Percentiles rank a stretch among this genome's conserved stretches.
Evolutionary conservation across 2,329 filamentous ascomycete genomes (phyloP).

Genomic region (Sordariomycetes sp.): DNA sequence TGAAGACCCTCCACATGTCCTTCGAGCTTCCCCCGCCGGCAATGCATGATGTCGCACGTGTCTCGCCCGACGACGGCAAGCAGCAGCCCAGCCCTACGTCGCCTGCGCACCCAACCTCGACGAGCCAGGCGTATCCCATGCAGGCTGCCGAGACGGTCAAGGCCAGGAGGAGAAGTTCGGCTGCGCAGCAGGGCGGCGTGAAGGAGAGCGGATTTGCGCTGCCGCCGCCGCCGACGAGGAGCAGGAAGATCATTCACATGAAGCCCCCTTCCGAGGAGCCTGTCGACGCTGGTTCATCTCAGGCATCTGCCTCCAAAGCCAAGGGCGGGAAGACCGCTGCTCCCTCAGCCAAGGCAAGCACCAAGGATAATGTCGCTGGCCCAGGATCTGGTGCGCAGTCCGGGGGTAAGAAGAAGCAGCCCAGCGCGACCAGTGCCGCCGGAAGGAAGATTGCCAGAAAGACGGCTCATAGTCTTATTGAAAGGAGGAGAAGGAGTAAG

Average conservation of each 20-base stretch:
- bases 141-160: slow-evolving; percentile 43
- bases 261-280: slow-evolving; percentile 49
- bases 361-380: slow-evolving; percentile 7
- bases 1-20: slow-evolving; percentile 53
- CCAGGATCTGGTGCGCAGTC: too few relatives aligned
- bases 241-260: slow-evolving; percentile 98
- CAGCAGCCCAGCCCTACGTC: slow-evolving; percentile 6
- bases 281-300: slow-evolving; percentile 1
- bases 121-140: slow-evolving; percentile 33
- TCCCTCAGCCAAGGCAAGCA: slow-evolving; percentile 6
- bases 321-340: slow-evolving; percentile 1
- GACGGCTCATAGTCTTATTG: slow-evolving; percentile 92
- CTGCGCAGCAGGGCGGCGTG: slow-evolving; percentile 17
- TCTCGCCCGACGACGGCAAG: slow-evolving; percentile 10
- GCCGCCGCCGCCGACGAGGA: slow-evolving; percentile 83
- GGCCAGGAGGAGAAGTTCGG: slow-evolving; percentile 41
- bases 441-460: slow-evolving; percentile 94
- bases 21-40: slow-evolving; percentile 75
- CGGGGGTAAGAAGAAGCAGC: slow-evolving; percentile 72
- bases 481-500: slow-evolving; percentile 80
- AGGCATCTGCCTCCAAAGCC: slow-evolving; percentile 5
- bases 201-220: slow-evolving; percentile 63
- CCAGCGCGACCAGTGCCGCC: slow-evolving; percentile 67
- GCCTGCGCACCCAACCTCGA: slow-evolving; percentile 13
- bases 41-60: slow-evolving; percentile 40